These are phyloP conservation scores for Gossypium ekmanianum DNA, from an alignment of 345 rosid species.

Conservation along the genomic window DNA sequence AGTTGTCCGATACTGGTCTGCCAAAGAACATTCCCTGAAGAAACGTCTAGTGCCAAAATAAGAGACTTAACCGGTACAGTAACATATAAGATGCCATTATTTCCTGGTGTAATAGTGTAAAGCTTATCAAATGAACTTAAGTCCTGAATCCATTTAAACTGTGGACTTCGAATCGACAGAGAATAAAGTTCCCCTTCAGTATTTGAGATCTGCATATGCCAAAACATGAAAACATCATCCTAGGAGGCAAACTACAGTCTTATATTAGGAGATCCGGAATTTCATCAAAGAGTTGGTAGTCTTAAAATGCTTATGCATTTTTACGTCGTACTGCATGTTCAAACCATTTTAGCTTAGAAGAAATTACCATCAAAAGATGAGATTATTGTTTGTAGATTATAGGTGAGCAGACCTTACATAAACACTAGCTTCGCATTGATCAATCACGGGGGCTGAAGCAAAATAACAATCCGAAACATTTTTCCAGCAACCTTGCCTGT, in stretches of 20 bases:
- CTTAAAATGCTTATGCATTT: background rate
- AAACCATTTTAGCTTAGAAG: no score
- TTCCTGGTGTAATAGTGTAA: slow-evolving; percentile 65
- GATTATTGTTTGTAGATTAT: background rate
- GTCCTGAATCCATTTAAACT: slow-evolving; percentile 75
- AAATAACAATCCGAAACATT: slow-evolving; percentile 54
- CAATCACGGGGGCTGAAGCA: slow-evolving; percentile 60
- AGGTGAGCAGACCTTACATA: slow-evolving; percentile 46
- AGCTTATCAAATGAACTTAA: slow-evolving; percentile 51
- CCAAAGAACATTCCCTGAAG: slow-evolving; percentile 68
- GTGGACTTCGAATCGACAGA: slow-evolving; percentile 55
- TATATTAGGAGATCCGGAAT: background rate
- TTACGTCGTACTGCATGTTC: background rate
- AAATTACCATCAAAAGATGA: no score
- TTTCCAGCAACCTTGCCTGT: slow-evolving; percentile 65
- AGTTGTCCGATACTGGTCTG: slow-evolving; percentile 62
- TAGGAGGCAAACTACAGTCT: background rate
- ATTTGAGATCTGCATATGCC: slow-evolving; percentile 58
- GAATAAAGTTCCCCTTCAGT: slow-evolving; percentile 75
- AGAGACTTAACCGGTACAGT: slow-evolving; percentile 47
- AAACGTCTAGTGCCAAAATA: slow-evolving; percentile 59
- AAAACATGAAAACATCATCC: background rate
- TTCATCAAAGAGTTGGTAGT: background rate
- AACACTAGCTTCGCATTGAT: slow-evolving; percentile 67
- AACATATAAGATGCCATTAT: slow-evolving; percentile 67